Percentiles rank a stretch among this genome's conserved stretches.
Evolutionary conservation across 2,329 filamentous ascomycete species (phyloP).

Genomic region (Cladosporium sp.): DNA sequence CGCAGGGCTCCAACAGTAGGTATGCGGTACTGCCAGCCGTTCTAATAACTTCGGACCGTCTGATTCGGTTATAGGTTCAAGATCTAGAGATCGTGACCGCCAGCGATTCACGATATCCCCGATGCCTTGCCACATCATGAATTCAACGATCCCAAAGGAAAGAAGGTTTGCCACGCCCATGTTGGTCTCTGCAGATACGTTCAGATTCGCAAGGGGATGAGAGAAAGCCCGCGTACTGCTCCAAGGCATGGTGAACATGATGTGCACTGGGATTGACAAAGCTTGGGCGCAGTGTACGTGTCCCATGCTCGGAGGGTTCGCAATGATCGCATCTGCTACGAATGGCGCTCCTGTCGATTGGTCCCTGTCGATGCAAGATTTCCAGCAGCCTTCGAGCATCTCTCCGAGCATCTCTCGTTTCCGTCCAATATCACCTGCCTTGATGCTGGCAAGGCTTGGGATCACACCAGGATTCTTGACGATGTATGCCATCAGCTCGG

Average conservation of each 20-base stretch:
- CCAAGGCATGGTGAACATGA: slow-evolving; percentile 97
- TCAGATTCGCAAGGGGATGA: slow-evolving; percentile 76
- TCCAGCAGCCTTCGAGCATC: slow-evolving; percentile 28
- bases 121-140: slow-evolving; percentile 86
- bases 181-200: slow-evolving; percentile 67
- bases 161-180: slow-evolving; percentile 70
- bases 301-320: slow-evolving; percentile 70
- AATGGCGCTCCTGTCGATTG: slow-evolving; percentile 59
- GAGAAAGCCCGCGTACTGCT: slow-evolving; percentile 76
- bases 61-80: slow-evolving; percentile 69
- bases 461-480: slow-evolving; percentile 32
- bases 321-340: slow-evolving; percentile 74
- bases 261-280: slow-evolving; percentile 66
- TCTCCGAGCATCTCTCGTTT: slow-evolving; percentile 20
- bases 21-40: slow-evolving; percentile 68
- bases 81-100: slow-evolving; percentile 61
- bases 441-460: slow-evolving; percentile 22
- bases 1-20: slow-evolving; percentile 53
- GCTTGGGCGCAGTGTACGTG: slow-evolving; percentile 71
- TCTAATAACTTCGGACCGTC: slow-evolving; percentile 74
- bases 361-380: slow-evolving; percentile 23
- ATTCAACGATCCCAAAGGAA: slow-evolving; percentile 75
- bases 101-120: slow-evolving; percentile 77
- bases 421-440: slow-evolving; percentile 24
- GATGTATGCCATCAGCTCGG: slow-evolving; percentile 59